Evolutionary conservation across 2,329 filamentous ascomycete genomes (phyloP).

Genomic region (Xylariaceae sp.): DNA sequence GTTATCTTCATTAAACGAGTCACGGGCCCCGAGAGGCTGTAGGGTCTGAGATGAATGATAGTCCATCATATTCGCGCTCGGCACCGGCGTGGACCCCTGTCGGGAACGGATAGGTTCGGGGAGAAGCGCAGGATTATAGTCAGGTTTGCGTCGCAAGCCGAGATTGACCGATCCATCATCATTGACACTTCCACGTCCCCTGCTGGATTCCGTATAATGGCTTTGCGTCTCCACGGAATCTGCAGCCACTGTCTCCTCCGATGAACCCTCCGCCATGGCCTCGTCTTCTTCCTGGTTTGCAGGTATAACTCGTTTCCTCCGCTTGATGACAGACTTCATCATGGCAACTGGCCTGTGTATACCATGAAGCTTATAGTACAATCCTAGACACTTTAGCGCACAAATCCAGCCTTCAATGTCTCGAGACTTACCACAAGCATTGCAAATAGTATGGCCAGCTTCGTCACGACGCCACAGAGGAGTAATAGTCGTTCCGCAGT

Average conservation of each 20-base stretch:
- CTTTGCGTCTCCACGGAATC: conserved; percentile 47
- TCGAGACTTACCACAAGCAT: conserved; percentile 79
- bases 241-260: conserved; percentile 42
- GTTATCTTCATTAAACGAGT: conserved; percentile 54
- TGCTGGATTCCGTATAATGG: conserved; percentile 35
- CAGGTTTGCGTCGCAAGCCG: conserved; percentile 50
- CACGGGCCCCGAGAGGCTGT: conserved; percentile 38
- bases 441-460: conserved; percentile 94
- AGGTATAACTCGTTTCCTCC: conserved; percentile 90
- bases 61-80: conserved; percentile 46
- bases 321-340: conserved; percentile 97
- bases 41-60: conserved; percentile 48
- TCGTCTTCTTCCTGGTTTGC: conserved; percentile 54
- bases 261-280: conserved; percentile 36
- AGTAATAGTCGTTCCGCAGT: conserved; percentile 94
- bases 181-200: conserved; percentile 57
- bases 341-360: conserved; percentile 93
- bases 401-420: background rate
- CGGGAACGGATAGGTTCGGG: conserved; percentile 45
- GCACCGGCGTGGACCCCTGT: conserved; percentile 44
- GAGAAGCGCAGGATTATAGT: conserved; percentile 46
- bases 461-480: conserved; percentile 94
- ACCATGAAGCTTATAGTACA: conserved; percentile 96
- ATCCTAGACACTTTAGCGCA: conserved; percentile 53
- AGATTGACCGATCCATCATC: conserved; percentile 65